A percentile compares a stretch with the other conserved stretches of the same genome.
Conservation (phyloP, 1,284 basidiomycete genomes). For the Pholiota adiposa region DNA sequence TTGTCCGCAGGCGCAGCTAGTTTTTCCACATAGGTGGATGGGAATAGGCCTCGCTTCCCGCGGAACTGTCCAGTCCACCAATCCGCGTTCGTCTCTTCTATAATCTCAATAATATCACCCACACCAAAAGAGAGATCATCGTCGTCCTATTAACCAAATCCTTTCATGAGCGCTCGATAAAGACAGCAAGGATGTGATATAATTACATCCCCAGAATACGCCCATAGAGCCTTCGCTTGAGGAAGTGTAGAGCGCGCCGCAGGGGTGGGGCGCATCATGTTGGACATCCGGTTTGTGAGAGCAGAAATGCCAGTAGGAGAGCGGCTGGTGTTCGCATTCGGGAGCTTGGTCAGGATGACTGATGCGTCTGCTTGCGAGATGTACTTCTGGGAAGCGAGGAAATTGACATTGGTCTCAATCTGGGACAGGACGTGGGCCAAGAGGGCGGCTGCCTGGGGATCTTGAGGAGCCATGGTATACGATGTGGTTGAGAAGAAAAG, state of each 20-base stretch:
- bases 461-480: conserved; percentile 28
- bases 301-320: conserved; percentile 21
- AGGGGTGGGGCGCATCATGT: conserved; percentile 27
- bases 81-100: conserved; percentile 58
- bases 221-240: conserved; percentile 63
- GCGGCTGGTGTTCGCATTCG: conserved; percentile 29
- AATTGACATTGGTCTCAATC: conserved; percentile 66
- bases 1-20: conserved; percentile 32
- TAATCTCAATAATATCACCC: conserved; percentile 59
- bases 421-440: conserved; percentile 67
- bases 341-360: conserved; percentile 58
- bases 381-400: conserved; percentile 61
- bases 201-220: conserved; percentile 59
- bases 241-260: conserved; percentile 32
- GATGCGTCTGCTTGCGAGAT: conserved; percentile 59
- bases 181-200: conserved; percentile 18
- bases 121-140: conserved; percentile 55
- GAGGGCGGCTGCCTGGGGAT: conserved; percentile 42
- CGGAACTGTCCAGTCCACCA: conserved; percentile 60
- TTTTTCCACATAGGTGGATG: conserved; percentile 61
- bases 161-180: background rate
- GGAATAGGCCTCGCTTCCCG: conserved; percentile 60
- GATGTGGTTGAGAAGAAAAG: conserved; percentile 5
- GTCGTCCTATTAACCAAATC: conserved; percentile 49
- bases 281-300: conserved; percentile 21